Evolutionary conservation across 2,329 filamentous ascomycete genomes (phyloP), one percentile per base, ranked within the genome.

Genomic region (Hypomyces rosellus): DNA sequence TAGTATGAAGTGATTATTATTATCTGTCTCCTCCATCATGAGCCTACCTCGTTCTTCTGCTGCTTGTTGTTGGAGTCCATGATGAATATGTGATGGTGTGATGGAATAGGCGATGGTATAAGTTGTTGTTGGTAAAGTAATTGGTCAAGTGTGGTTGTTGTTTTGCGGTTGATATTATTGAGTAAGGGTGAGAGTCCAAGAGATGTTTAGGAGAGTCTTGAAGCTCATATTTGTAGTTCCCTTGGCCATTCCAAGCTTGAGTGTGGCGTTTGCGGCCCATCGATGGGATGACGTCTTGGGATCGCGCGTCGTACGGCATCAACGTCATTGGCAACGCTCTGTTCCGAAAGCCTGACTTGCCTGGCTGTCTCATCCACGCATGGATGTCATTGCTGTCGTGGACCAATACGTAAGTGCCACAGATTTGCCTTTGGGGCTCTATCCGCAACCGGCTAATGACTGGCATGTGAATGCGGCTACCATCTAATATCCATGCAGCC

Each of bases 11-110:
- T 41, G 3, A 20, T 13, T 15, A 15, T 7, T n/a, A n/a, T 20
- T 9, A 5, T 22, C 15, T 18, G 39, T 14, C 15, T 42, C 2
- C n/a, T n/a, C 15, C 40, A 14, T 25, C 18, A 18, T 5, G 4
- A n/a, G 36, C 36, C 13, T 38, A 55, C 57, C 39, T 57, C 50
- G 38, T 49, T 40, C 40, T 58, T 55, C 22, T 57, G 52, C 46
- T 54, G 44, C 47, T 57, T 55, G n/a, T 54, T 42, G 33, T 59
- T 59, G 44, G 55, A 52, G 41, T 59, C 53, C 57, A 59, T 59
- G 51, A 20, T 53, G 48, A 45, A 20, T 20, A 20, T 20, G 20
- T 11, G 15, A 11, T 41, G 2, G 22, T 49, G 16, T n/a, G n/a
- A n/a, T n/a, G n/a, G n/a, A n/a, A n/a, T n/a, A n/a, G n/a, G n/a